Conservation (phyloP, 495 filamentous ascomycete genomes). For the Xylaria telfairii region DNA sequence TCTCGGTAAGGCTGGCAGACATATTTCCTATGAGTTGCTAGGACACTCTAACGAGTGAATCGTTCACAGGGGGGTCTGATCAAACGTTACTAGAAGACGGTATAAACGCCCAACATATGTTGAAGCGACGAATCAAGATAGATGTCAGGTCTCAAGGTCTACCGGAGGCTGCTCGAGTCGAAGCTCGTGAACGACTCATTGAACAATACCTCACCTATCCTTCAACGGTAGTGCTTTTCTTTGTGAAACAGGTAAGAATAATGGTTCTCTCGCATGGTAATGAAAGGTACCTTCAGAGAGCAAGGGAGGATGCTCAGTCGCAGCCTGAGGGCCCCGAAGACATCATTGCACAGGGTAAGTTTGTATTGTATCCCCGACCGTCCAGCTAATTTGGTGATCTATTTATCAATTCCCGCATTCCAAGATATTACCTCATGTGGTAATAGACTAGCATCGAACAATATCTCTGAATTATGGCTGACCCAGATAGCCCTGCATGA, state of each 20-base stretch:
- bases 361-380: not conserved
- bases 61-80: not conserved
- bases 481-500: not conserved
- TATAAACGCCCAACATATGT: slow-evolving; percentile 26
- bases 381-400: not conserved
- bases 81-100: slow-evolving; percentile 22
- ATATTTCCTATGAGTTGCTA: not conserved
- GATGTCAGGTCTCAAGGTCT: slow-evolving; percentile 34
- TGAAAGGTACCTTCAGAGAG: not conserved
- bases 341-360: slow-evolving; percentile 12
- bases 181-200: slow-evolving; percentile 32
- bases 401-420: not conserved
- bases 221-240: slow-evolving; percentile 31
- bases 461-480: not conserved
- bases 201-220: slow-evolving; percentile 33
- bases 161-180: slow-evolving; percentile 30
- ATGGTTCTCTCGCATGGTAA: not conserved
- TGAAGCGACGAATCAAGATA: slow-evolving; percentile 31
- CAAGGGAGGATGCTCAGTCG: not conserved
- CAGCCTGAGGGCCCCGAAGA: slow-evolving; percentile 2
- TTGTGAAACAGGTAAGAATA: not conserved
- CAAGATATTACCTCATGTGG: not conserved
- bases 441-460: not conserved
- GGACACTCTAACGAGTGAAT: not conserved
- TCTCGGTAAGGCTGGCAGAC: not conserved